Conservation (phyloP, 805 yeast genomes). For the Sungouiella blattae region DNA sequence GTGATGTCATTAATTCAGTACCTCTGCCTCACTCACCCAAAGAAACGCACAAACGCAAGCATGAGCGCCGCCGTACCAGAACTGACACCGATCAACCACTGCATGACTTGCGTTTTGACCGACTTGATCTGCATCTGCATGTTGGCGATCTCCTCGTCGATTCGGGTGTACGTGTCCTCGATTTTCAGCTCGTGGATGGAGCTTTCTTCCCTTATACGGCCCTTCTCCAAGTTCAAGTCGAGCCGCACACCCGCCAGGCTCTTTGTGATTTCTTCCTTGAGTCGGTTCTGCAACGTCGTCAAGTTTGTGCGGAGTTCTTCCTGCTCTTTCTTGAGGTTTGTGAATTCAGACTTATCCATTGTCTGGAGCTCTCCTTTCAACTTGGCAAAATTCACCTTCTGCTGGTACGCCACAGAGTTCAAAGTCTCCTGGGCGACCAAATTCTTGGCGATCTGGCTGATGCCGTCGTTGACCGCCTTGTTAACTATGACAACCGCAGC, state of each 20-base stretch:
- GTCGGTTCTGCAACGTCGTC: slow-evolving; percentile 77
- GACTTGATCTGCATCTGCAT: slow-evolving; percentile 94
- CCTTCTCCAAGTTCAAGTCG: slow-evolving; percentile 90
- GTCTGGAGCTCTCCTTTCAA: slow-evolving; percentile 87
- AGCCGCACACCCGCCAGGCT: slow-evolving; percentile 86
- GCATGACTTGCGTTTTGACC: slow-evolving; percentile 95
- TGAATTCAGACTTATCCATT: slow-evolving; percentile 82
- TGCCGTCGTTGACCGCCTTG: slow-evolving; percentile 75
- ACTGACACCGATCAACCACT: slow-evolving; percentile 97
- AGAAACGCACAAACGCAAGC: slow-evolving; percentile 82
- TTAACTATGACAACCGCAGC: slow-evolving; percentile 72
- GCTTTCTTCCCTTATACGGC: slow-evolving; percentile 90
- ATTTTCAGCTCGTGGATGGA: slow-evolving; percentile 90
- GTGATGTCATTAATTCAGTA: not conserved
- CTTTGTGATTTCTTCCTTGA: slow-evolving; percentile 88
- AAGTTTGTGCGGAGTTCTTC: slow-evolving; percentile 80
- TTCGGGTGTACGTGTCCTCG: slow-evolving; percentile 90
- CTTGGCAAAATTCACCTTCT: slow-evolving; percentile 94
- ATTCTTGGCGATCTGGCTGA: slow-evolving; percentile 67
- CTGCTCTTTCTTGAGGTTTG: slow-evolving; percentile 78
- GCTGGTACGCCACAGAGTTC: slow-evolving; percentile 85
- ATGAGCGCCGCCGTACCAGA: slow-evolving; percentile 97
- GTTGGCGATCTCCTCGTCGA: slow-evolving; percentile 92
- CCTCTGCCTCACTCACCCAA: slow-evolving; percentile 44
- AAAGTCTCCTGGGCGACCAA: slow-evolving; percentile 83